These are phyloP conservation scores for Dryadomyces quercivorus DNA, from an alignment of 2,329 filamentous ascomycete species.

Conservation along the genomic window DNA sequence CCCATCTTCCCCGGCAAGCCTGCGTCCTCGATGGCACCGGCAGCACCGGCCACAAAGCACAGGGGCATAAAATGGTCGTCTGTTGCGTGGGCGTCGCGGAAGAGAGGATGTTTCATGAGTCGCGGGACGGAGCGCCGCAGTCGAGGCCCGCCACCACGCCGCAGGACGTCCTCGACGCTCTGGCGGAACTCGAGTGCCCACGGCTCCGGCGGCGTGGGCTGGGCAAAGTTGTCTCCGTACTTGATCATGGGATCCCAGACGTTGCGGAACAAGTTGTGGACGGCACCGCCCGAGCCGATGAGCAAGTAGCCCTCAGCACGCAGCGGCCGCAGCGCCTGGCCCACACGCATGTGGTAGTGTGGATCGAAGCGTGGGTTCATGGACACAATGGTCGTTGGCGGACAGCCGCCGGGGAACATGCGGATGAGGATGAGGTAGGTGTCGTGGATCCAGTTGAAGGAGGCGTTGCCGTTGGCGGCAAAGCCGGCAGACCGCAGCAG, in stretches of 20 bases:
- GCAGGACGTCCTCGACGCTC: constrained; percentile 46
- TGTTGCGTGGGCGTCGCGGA: constrained; percentile 53
- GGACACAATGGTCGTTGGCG: constrained; percentile 46
- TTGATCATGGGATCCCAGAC: constrained; percentile 50
- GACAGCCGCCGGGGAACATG: constrained; percentile 55
- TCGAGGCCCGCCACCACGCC: constrained; percentile 31
- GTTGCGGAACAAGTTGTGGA: constrained; percentile 61
- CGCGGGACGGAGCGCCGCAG: constrained; percentile 43
- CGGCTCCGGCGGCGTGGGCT: constrained; percentile 42
- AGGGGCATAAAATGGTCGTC: constrained; percentile 60
- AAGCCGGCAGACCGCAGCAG: constrained; percentile 40
- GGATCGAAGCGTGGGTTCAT: constrained; percentile 27
- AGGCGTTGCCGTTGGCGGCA: constrained; percentile 35
- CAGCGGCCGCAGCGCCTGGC: constrained; percentile 41
- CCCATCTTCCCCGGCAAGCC: constrained; percentile 27
- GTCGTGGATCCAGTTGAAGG: constrained; percentile 63
- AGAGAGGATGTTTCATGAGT: constrained; percentile 56
- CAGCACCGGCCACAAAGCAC: constrained; percentile 48
- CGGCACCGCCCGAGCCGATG: constrained; percentile 47
- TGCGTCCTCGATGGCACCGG: constrained; percentile 34
- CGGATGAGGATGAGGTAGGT: constrained; percentile 56
- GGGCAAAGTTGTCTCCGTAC: constrained; percentile 51
- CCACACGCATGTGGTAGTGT: constrained; percentile 38
- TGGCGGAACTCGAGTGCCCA: constrained; percentile 56
- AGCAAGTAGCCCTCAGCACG: constrained; percentile 39